A percentile compares a stretch with the other conserved stretches of the same genome.
Evolutionary conservation across 2,329 filamentous ascomycete species (phyloP).

Genomic region (Moelleriella libera): DNA sequence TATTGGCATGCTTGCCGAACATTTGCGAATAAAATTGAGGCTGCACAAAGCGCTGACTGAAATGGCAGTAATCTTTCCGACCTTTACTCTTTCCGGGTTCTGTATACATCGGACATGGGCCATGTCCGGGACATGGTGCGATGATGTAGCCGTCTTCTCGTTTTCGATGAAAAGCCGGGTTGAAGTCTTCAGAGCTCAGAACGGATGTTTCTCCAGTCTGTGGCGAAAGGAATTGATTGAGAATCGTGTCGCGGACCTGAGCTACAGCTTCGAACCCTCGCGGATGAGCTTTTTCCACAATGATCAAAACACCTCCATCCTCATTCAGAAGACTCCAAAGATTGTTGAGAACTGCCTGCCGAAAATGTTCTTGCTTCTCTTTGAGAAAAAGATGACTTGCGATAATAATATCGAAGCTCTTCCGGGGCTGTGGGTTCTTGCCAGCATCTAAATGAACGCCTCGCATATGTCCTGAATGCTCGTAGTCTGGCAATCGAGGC

Average conservation of each 20-base stretch:
- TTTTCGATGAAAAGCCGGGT: slow-evolving; percentile 23
- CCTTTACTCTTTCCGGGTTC: slow-evolving; percentile 54
- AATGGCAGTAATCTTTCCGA: slow-evolving; percentile 83
- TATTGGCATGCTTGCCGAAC: slow-evolving; percentile 52
- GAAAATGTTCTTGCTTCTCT: slow-evolving; percentile 59
- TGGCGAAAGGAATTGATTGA: slow-evolving; percentile 57
- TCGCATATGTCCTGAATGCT: slow-evolving; percentile 48
- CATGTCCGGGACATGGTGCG: slow-evolving; percentile 79
- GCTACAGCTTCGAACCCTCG: slow-evolving; percentile 88
- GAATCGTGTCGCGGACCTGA: slow-evolving; percentile 63
- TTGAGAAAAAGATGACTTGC: slow-evolving; percentile 73
- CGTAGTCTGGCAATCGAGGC: slow-evolving; percentile 77
- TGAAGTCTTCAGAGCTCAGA: slow-evolving; percentile 20
- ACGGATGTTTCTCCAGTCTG: slow-evolving; percentile 21
- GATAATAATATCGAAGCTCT: slow-evolving; percentile 80
- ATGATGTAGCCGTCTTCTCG: slow-evolving; percentile 51
- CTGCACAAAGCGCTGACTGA: slow-evolving; percentile 76
- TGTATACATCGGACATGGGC: slow-evolving; percentile 76
- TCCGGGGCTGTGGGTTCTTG: slow-evolving; percentile 42
- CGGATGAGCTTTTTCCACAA: slow-evolving; percentile 84
- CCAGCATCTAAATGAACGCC: slow-evolving; percentile 46
- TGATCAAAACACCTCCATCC: slow-evolving; percentile 70
- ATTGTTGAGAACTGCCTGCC: slow-evolving; percentile 70
- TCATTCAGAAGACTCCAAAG: slow-evolving; percentile 79
- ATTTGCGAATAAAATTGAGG: slow-evolving; percentile 71